Percentiles rank a stretch among this genome's conserved stretches.
Evolutionary conservation across 148 eudicot genomes (phyloP).

Genomic region (Heliosperma pusillum): DNA sequence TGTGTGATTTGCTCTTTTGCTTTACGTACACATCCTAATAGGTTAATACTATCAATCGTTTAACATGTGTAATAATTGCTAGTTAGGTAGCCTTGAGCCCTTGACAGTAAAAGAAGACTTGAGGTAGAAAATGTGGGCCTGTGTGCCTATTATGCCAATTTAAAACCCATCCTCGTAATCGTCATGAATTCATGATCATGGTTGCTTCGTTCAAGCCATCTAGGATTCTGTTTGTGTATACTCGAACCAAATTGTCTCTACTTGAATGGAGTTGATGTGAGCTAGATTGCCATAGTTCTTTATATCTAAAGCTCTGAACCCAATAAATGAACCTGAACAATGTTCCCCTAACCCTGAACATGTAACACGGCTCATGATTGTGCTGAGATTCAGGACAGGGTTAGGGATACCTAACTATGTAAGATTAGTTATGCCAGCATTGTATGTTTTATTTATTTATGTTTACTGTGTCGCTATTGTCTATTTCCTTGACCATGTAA

Average conservation of each 20-base stretch:
- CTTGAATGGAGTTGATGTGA: neutral
- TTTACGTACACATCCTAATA: too few species aligned
- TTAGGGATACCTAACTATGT: neutral
- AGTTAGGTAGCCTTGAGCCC: neutral
- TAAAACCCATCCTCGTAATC: neutral
- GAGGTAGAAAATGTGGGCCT: neutral
- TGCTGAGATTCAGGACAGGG: neutral
- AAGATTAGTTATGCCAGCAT: neutral
- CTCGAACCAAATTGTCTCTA: neutral
- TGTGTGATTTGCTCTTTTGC: neutral
- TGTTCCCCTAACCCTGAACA: neutral
- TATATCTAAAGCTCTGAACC: neutral
- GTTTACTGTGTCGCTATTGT: neutral
- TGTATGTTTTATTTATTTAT: neutral
- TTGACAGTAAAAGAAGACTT: neutral
- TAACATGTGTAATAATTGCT: neutral
- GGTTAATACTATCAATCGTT: too few species aligned
- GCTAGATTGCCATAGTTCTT: neutral
- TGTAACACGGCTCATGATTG: neutral
- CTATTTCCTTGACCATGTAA: constrained; percentile 40
- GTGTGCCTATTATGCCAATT: neutral
- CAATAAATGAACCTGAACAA: neutral
- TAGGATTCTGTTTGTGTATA: neutral
- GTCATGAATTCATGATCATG: neutral
- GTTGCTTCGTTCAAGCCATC: neutral